Conservation (phyloP, 345 rosid genomes). For the Passiflora organensis region DNA sequence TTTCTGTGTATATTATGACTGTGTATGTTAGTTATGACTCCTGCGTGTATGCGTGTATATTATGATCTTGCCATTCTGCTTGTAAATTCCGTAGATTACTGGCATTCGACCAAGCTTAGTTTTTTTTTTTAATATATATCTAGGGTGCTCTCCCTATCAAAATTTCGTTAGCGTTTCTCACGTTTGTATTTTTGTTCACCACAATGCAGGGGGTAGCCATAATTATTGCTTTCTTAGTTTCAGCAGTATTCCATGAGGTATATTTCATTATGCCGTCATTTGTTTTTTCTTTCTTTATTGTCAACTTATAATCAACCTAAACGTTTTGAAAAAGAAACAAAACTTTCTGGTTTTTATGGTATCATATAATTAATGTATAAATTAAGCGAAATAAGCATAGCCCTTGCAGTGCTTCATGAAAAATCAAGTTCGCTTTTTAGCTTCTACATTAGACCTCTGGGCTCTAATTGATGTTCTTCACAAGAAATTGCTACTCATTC, state of each 20-base stretch:
- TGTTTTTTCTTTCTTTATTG: background rate
- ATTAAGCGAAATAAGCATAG: background rate
- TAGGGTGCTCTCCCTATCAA: background rate
- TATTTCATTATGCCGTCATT: no score
- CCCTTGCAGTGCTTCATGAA: background rate
- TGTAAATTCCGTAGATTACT: no score
- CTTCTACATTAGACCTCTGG: no score
- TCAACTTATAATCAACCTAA: background rate
- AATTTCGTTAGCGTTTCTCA: background rate
- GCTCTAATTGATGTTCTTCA: background rate
- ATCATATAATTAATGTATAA: background rate
- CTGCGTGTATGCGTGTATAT: background rate
- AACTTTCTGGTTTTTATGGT: background rate
- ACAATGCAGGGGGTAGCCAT: conserved; percentile 60
- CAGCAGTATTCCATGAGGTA: conserved; percentile 98
- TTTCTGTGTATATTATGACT: no score
- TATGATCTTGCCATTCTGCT: background rate
- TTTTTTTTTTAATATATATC: background rate
- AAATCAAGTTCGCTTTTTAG: no score
- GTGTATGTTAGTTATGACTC: no score
- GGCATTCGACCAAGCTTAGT: background rate
- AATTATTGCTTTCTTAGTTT: conserved; percentile 68
- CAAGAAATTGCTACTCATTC: no score
- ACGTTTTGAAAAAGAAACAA: background rate
- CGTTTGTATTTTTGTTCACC: background rate